phyloP scores from a whole-genome alignment of 1,284 basidiomycete species.

The Cryptococcus deneoformans region DNA sequence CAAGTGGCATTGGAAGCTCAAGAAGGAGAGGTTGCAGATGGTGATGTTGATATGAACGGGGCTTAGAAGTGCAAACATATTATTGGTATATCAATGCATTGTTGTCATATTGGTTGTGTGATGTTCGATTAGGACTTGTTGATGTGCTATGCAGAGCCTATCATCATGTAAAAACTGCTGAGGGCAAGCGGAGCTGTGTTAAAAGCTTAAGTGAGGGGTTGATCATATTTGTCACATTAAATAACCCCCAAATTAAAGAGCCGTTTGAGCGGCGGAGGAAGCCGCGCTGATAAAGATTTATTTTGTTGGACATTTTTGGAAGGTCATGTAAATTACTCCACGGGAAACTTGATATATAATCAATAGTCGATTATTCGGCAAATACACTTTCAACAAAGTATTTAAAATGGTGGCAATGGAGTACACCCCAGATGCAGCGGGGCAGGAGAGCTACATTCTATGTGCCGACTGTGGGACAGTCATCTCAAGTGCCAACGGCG shows the following conservation, averaged over 20 bases:
- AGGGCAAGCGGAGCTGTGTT: no score
- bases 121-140: neutral
- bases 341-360: neutral
- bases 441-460: conserved; percentile 47
- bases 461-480: conserved; percentile 66
- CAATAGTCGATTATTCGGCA: no score
- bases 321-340: no score
- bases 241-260: neutral
- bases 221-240: neutral
- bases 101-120: conserved; percentile 6
- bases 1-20: conserved; percentile 47
- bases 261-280: neutral
- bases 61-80: neutral
- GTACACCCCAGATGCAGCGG: conserved; percentile 43
- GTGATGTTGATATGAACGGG: conserved; percentile 9
- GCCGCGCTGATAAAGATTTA: neutral
- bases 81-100: conserved; percentile 2
- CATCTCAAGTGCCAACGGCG: conserved; percentile 80
- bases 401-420: conserved; percentile 41
- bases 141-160: neutral
- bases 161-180: neutral
- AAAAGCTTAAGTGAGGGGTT: neutral
- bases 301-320: neutral
- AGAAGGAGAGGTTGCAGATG: conserved; percentile 8
- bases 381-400: neutral